These are phyloP conservation scores for Cadophora sp. DNA, from an alignment of 2,329 filamentous ascomycete species.

Conservation along the genomic window DNA sequence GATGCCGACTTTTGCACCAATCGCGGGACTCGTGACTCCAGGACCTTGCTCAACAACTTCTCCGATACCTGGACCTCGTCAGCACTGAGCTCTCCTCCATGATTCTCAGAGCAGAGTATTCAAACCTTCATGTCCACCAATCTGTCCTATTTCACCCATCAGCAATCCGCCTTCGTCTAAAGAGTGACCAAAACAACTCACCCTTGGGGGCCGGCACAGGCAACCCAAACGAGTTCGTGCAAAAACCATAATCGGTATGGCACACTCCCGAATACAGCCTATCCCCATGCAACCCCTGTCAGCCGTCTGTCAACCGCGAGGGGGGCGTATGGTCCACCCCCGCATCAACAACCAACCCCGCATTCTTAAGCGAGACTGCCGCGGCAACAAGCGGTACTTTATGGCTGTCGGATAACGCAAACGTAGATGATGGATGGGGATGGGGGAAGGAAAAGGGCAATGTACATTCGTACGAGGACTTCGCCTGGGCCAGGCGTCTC, in stretches of 20 bases:
- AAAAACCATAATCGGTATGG: slow-evolving; percentile 28
- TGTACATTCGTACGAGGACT: slow-evolving; percentile 26
- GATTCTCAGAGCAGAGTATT: too few relatives aligned
- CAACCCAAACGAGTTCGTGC: slow-evolving; percentile 20
- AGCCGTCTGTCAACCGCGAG: too few relatives aligned
- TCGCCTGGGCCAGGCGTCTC: slow-evolving; percentile 21
- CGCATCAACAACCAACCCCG: slow-evolving; percentile 6
- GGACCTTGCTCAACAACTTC: slow-evolving; percentile 67
- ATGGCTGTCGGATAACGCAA: neutral
- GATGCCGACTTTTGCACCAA: slow-evolving; percentile 70
- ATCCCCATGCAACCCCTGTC: neutral
- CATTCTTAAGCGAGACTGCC: slow-evolving; percentile 7
- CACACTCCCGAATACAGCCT: slow-evolving; percentile 27
- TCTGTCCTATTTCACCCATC: slow-evolving; percentile 51
- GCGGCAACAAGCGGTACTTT: neutral
- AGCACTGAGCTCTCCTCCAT: too few relatives aligned
- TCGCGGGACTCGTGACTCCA: slow-evolving; percentile 51
- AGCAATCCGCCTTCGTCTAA: neutral
- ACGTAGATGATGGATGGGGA: too few relatives aligned
- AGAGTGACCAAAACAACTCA: neutral
- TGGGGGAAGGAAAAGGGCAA: neutral
- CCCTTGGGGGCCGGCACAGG: slow-evolving; percentile 16
- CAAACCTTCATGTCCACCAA: slow-evolving; percentile 70
- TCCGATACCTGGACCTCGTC: slow-evolving; percentile 50
- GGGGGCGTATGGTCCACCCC: too few relatives aligned